Evolutionary conservation across 164 flowering plant species (phyloP), one percentile per base, ranked within the genome.

Genomic region (Aristolochia fimbriata): DNA sequence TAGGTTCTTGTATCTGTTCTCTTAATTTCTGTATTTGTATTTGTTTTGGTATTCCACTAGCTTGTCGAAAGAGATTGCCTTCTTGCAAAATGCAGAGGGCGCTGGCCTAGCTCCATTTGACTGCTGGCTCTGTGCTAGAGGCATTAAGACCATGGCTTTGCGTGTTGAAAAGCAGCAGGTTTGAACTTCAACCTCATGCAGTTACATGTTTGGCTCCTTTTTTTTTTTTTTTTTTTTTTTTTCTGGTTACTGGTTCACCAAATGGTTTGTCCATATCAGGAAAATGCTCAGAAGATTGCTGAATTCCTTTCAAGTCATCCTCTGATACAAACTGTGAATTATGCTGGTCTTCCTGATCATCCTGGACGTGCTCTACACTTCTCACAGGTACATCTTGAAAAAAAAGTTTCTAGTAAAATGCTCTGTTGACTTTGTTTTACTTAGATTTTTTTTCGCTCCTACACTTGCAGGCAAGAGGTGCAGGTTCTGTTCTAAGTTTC

Each of bases 91-190:
- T 81, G 95, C 97, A n/a, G 96, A 83, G 75, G 99, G 99, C 51
- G 68, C 96, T 68, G 96, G 96, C 9, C 77, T 94, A 66, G 88
- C 97, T 54, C 97, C 97, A 51, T 85, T 86, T 72, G 99, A 94
- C 57, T 91, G 97, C 70, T 94, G 97, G 99, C 72, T 87, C 31
- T 88, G 96, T 71, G 69, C 86, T 65, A 75, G 96, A 62, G 99
- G 97, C 57, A 82, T 91, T 37, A 94, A 94, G 80, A 94, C 99
- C 51, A 81, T 91, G 96, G 93, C 81, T 21, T 73, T 94, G 50
- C 89, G 99, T 54, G 78, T 94, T 59, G 95, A 91, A 67, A 88
- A 83, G 76, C 97, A 94, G 72, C 99, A 94, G 95, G 98, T n/a
- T 91, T 49, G 49, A 11, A 9, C 43, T 15, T 46, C 15, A 15